Percentiles rank a stretch among this genome's conserved stretches.
These are phyloP conservation scores for Myriosclerotinia scirpicola DNA, from an alignment of 2,329 filamentous ascomycete genomes.

Conservation along the genomic window DNA sequence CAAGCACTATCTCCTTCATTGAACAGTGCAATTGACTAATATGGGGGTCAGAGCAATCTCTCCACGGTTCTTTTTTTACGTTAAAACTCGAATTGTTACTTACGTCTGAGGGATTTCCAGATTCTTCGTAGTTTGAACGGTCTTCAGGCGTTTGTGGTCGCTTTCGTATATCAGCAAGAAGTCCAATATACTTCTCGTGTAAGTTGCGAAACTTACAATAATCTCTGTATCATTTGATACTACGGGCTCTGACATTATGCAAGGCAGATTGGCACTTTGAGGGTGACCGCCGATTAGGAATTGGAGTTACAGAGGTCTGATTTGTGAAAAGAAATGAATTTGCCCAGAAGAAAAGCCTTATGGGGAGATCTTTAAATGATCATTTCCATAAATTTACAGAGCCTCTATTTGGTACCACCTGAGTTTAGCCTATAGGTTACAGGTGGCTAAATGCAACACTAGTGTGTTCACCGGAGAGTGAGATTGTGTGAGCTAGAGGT, in stretches of 20 bases:
- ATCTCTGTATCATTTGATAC: neutral
- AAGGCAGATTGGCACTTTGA: neutral
- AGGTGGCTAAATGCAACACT: neutral
- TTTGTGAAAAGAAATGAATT: neutral
- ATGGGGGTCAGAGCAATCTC: neutral
- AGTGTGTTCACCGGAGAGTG: neutral
- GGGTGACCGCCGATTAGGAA: neutral
- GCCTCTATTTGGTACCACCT: neutral
- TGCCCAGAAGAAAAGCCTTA: conserved; percentile 12
- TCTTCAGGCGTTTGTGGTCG: conserved; percentile 15
- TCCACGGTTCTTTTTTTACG: neutral
- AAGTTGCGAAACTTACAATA: neutral
- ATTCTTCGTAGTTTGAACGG: conserved; percentile 9
- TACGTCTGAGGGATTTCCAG: conserved; percentile 11
- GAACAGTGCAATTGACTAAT: conserved; percentile 7
- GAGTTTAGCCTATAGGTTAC: neutral
- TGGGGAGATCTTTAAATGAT: conserved; percentile 6
- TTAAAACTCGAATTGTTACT: neutral
- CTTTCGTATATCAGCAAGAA: neutral
- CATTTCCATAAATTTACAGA: neutral
- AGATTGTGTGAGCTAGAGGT: neutral
- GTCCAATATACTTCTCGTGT: neutral
- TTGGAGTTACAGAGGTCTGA: neutral
- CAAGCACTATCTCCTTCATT: conserved; percentile 2
- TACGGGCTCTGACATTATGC: neutral